Evolutionary conservation across 805 yeast species (phyloP), one percentile per base, ranked within the genome.

Genomic region (Kodamaea leandrae): DNA sequence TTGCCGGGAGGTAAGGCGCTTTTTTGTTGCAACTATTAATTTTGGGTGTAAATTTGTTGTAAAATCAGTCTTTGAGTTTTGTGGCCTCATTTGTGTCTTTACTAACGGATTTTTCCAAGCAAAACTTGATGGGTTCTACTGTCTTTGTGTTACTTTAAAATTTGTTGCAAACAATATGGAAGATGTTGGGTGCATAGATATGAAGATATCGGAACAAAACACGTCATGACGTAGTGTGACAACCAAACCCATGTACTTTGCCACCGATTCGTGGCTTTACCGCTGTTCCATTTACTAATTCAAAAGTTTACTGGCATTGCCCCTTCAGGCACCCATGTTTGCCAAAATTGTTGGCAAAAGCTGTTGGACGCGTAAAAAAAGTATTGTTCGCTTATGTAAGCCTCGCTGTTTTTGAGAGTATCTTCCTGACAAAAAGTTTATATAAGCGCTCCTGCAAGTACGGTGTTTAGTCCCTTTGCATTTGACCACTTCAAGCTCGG

Each of bases 291-390:
- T 6, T 9, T 21, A 21, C 24, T 6, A 6, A 21, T 21, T 21
- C 9, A n/a, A n/a, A n/a, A n/a, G n/a, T n/a, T n/a, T 21, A 21
- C 25, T 21, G 10, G 25, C 25, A 21, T 10, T 21, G 25, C 25
- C 25, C 25, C 25, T 21, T 21, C 25, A 21, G 6, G 25, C 25
- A 21, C 25, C 25, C 25, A 21, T 7, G 19, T 28, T 10, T 10
- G 15, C 13, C 20, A 34, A 34, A 34, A 14, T 34, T 34, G 37
- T 34, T 34, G 37, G 27, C 28, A 34, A 34, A 21, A 21, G 24
- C 26, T 34, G 37, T 34, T 34, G 37, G 37, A 34, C 37, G 37
- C 37, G 37, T 34, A 23, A 34, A 34, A 30, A 30, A 6, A 14
- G 16, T 13, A 14, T 28, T 15, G 16, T 14, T 28, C 25, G 33